phyloP scores from a whole-genome alignment of 2,329 filamentous ascomycete genomes.

The Xylariales sp. region DNA sequence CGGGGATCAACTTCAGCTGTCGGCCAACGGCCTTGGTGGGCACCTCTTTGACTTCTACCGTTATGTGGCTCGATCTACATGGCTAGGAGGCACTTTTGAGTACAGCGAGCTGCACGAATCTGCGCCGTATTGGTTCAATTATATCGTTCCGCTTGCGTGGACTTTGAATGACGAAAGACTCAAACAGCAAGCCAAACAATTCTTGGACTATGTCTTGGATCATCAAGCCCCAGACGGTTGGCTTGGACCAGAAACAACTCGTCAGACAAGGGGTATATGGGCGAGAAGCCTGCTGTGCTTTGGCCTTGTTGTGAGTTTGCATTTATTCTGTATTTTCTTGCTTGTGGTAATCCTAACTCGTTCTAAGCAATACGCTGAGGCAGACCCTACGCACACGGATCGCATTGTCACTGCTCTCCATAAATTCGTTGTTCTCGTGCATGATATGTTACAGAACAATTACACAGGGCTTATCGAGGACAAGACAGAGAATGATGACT shows the following conservation, averaged over 20 bases:
- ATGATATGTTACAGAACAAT: conserved; percentile 51
- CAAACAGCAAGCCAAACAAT: conserved; percentile 42
- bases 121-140: conserved; percentile 56
- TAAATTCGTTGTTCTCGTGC: conserved; percentile 42
- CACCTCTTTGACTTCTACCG: conserved; percentile 48
- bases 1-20: conserved; percentile 18
- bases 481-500: conserved; percentile 31
- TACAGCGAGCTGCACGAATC: conserved; percentile 51
- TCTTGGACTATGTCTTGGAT: conserved; percentile 41
- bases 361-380: conserved; percentile 39
- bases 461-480: conserved; percentile 39
- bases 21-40: conserved; percentile 21
- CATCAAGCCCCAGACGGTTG: conserved; percentile 50
- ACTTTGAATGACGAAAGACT: conserved; percentile 40
- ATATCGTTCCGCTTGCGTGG: conserved; percentile 52
- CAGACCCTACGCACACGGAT: conserved; percentile 34
- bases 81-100: conserved; percentile 46
- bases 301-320: conserved; percentile 32
- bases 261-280: conserved; percentile 45
- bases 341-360: not conserved
- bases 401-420: conserved; percentile 45
- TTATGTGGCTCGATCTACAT: conserved; percentile 45
- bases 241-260: conserved; percentile 46
- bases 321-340: not conserved
- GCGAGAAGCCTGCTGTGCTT: conserved; percentile 46